Conservation (phyloP, 192 early-diverging fungal genomes). For the Backusella psychrophila region DNA sequence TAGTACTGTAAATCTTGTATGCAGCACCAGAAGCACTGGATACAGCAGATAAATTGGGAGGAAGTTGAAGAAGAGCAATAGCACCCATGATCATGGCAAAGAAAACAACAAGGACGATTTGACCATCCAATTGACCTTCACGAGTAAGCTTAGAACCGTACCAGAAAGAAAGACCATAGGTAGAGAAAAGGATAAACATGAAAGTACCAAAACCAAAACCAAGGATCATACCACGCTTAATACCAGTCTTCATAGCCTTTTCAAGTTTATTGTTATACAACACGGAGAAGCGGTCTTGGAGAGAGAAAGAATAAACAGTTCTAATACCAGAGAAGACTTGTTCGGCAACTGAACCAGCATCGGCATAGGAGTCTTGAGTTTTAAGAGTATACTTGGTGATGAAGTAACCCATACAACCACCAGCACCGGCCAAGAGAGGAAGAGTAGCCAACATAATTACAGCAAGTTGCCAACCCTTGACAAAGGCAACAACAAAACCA, state of each 20-base stretch:
- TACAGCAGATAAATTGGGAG: slow-evolving; percentile 68
- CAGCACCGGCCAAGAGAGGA: slow-evolving; percentile 59
- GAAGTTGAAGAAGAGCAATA: slow-evolving; percentile 68
- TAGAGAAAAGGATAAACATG: slow-evolving; percentile 66
- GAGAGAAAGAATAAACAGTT: slow-evolving; percentile 83
- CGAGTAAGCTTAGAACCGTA: slow-evolving; percentile 67
- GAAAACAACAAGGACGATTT: slow-evolving; percentile 75
- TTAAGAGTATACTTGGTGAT: slow-evolving; percentile 42
- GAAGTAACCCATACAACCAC: slow-evolving; percentile 29
- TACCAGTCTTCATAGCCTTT: slow-evolving; percentile 60
- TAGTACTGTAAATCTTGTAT: slow-evolving; percentile 68
- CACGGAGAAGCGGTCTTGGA: slow-evolving; percentile 63
- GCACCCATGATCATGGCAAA: slow-evolving; percentile 86
- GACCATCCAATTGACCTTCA: slow-evolving; percentile 37
- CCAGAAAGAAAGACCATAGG: slow-evolving; percentile 80
- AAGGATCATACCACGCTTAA: slow-evolving; percentile 57
- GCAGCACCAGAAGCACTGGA: slow-evolving; percentile 77
- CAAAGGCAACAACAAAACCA: slow-evolving; percentile 75
- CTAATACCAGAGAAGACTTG: slow-evolving; percentile 79
- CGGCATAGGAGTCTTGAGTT: slow-evolving; percentile 65
- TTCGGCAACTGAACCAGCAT: slow-evolving; percentile 79
- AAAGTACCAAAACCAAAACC: slow-evolving; percentile 69
- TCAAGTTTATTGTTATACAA: slow-evolving; percentile 62
- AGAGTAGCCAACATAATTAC: slow-evolving; percentile 75
- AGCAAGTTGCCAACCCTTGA: slow-evolving; percentile 70